Evolutionary conservation across 2,329 filamentous ascomycete species (phyloP).

Genomic region (Mollisiaceae sp.): DNA sequence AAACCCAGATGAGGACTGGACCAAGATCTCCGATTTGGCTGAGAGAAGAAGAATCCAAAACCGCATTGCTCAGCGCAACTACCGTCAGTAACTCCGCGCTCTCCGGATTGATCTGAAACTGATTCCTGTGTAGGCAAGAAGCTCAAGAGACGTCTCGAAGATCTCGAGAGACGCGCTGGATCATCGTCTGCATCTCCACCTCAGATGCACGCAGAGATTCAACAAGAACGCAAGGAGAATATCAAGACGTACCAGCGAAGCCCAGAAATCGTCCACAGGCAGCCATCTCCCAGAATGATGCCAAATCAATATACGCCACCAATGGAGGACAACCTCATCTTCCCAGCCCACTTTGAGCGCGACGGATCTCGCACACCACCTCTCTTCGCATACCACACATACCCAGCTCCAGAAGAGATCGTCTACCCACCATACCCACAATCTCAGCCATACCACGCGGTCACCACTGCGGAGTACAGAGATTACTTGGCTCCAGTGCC

Average conservation of each 20-base stretch:
- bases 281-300: conserved; percentile 47
- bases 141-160: conserved; percentile 87
- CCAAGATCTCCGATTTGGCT: conserved; percentile 96
- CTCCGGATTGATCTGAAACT: conserved; percentile 20
- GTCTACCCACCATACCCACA: conserved; percentile 64
- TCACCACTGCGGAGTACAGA: conserved; percentile 49
- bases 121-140: conserved; percentile 73
- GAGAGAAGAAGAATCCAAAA: conserved; percentile 96
- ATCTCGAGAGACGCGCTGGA: conserved; percentile 79
- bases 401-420: conserved; percentile 69
- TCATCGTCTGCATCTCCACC: conserved; percentile 62
- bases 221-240: conserved; percentile 43
- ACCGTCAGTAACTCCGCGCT: conserved; percentile 67
- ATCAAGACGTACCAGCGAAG: conserved; percentile 38
- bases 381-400: conserved; percentile 70
- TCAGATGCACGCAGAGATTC: conserved; percentile 54
- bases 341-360: conserved; percentile 63
- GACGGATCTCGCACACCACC: conserved; percentile 75
- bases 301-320: conserved; percentile 66
- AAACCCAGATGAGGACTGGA: conserved; percentile 98
- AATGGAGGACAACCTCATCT: conserved; percentile 72
- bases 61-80: conserved; percentile 96
- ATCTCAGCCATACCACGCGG: conserved; percentile 58
- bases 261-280: conserved; percentile 44
- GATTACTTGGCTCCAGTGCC: conserved; percentile 61